Conservation (phyloP, 176 grass and related monocot species). For the Coix lacrymajobi region DNA sequence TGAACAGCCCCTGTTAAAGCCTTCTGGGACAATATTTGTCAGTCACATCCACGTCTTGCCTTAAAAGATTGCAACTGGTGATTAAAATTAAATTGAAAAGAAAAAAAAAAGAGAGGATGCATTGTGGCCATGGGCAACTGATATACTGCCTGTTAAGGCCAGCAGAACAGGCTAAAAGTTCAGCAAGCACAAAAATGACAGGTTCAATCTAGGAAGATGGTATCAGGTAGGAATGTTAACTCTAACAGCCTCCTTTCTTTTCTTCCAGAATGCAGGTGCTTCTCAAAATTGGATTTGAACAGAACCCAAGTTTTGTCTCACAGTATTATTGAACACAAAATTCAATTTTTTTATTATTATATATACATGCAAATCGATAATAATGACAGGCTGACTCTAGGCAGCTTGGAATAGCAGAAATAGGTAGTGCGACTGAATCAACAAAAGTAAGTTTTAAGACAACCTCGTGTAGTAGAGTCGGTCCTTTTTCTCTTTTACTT, state of each 20-base stretch:
- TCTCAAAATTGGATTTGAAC: background rate
- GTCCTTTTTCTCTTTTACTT: background rate
- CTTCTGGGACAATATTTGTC: background rate
- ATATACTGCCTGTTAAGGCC: constrained; percentile 40
- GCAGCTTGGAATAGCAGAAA: background rate
- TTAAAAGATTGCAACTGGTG: background rate
- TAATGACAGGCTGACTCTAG: background rate
- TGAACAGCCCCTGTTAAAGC: background rate
- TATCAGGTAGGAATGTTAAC: constrained; percentile 51
- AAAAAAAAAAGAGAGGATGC: background rate
- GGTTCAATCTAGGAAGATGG: constrained; percentile 56
- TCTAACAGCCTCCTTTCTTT: constrained; percentile 57
- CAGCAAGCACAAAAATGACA: constrained; percentile 44
- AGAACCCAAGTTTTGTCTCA: background rate
- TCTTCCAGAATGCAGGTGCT: constrained; percentile 37
- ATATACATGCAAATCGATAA: background rate
- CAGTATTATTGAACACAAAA: background rate
- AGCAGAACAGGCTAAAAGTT: constrained; percentile 40
- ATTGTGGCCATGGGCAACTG: background rate
- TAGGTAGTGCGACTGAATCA: background rate
- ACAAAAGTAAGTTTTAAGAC: background rate
- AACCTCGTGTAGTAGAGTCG: background rate
- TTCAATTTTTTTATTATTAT: background rate
- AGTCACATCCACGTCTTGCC: background rate
- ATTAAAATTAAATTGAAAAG: background rate